Base-by-base conservation (phyloP, 176 grass and related monocot genomes). In the Hsuehochloa calcarea region DNA sequence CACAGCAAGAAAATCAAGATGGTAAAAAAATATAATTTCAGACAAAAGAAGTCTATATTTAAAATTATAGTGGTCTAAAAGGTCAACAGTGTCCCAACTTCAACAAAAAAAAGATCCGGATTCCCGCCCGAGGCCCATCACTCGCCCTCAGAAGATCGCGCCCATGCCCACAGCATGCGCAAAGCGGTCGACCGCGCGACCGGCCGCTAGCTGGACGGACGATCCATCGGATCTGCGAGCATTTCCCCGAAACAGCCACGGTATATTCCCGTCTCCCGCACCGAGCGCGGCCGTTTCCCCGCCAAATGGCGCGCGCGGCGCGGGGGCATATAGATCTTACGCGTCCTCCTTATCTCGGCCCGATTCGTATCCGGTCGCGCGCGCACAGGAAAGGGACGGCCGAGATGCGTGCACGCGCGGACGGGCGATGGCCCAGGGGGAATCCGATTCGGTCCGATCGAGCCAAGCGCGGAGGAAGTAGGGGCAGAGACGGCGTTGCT, bases 31-130 rank as follows among this genome's bases (percentile, higher is more conserved):
- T n/a, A n/a, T n/a, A n/a, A n/a, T n/a, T n/a, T n/a, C n/a, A n/a
- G n/a, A n/a, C n/a, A n/a, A n/a, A n/a, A n/a, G n/a, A n/a, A n/a
- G n/a, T n/a, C n/a, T n/a, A n/a, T n/a, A n/a, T n/a, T n/a, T n/a
- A n/a, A n/a, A n/a, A n/a, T n/a, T n/a, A n/a, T n/a, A n/a, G n/a
- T n/a, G n/a, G n/a, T n/a, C n/a, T n/a, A n/a, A n/a, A n/a, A n/a
- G n/a, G n/a, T n/a, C n/a, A n/a, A n/a, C n/a, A n/a, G n/a, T n/a
- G n/a, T n/a, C n/a, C n/a, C n/a, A n/a, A n/a, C n/a, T n/a, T n/a
- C n/a, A n/a, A n/a, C n/a, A n/a, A n/a, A n/a, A 55, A 77, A 85
- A 82, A 9, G 72, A 78, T 72, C 64, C 83, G 60, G 77, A 89
- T 85, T 80, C 68, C 67, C 38, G n/a, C 1, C 45, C 70, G 34